A percentile compares a stretch with the other conserved stretches of the same genome.
Conservation (phyloP, 768 basidiomycete species). For the Trametes cubensis region DNA sequence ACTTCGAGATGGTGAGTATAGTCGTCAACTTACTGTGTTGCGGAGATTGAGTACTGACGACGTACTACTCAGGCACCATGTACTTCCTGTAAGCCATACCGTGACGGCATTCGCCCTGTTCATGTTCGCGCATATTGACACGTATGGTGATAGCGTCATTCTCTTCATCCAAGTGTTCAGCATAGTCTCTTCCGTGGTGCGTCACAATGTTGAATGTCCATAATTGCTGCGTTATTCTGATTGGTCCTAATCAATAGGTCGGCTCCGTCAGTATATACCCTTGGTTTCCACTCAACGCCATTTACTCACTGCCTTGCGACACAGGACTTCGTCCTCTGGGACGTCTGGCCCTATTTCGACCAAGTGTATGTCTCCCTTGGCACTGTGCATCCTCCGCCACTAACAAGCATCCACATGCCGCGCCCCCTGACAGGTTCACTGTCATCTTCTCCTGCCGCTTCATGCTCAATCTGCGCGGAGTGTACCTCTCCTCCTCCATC, state of each 20-base stretch:
- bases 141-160: neutral
- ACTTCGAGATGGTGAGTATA: slow-evolving; percentile 19
- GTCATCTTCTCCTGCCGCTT: slow-evolving; percentile 23
- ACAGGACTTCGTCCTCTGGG: slow-evolving; percentile 18
- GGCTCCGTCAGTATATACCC: slow-evolving; percentile 2
- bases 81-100: slow-evolving; percentile 18
- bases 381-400: neutral
- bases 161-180: slow-evolving; percentile 19
- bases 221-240: neutral
- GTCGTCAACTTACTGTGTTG: too few species aligned
- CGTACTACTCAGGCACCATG: slow-evolving; percentile 11
- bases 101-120: too few species aligned
- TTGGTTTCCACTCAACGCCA: too few species aligned
- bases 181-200: slow-evolving; percentile 13
- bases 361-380: slow-evolving; percentile 17
- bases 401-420: neutral
- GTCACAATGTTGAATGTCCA: neutral
- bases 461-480: slow-evolving; percentile 25
- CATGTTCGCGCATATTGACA: neutral
- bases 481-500: slow-evolving; percentile 6
- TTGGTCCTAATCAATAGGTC: neutral
- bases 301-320: neutral
- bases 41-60: too few species aligned
- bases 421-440: slow-evolving; percentile 13
- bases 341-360: slow-evolving; percentile 22